phyloP scores from a whole-genome alignment of 805 yeast genomes.

The Cyberlindnera amylophila region DNA sequence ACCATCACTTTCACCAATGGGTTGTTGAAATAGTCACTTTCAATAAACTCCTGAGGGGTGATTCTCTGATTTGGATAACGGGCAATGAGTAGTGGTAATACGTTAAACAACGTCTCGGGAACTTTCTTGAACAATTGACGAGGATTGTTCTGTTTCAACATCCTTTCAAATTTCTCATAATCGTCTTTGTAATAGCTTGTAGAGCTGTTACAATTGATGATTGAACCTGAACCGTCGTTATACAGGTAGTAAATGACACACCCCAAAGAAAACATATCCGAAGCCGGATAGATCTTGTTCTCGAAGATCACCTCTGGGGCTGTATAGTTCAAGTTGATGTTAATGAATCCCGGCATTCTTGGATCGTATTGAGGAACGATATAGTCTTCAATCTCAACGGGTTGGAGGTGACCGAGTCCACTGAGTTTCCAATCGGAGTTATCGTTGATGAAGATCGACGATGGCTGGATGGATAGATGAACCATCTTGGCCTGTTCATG shows the following conservation, averaged over 20 bases:
- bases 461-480: conserved; percentile 77
- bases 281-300: conserved; percentile 54
- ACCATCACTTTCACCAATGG: conserved; percentile 77
- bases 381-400: conserved; percentile 51
- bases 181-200: conserved; percentile 59
- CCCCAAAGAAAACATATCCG: conserved; percentile 85
- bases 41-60: conserved; percentile 63
- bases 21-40: conserved; percentile 74
- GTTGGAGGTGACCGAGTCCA: conserved; percentile 61
- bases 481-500: conserved; percentile 73
- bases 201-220: conserved; percentile 51
- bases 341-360: conserved; percentile 68
- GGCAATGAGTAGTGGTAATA: conserved; percentile 51
- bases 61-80: conserved; percentile 55
- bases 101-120: conserved; percentile 49
- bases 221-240: conserved; percentile 44
- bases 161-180: conserved; percentile 43
- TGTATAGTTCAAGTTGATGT: conserved; percentile 64
- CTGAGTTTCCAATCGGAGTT: conserved; percentile 93
- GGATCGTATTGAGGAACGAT: conserved; percentile 71
- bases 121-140: conserved; percentile 48
- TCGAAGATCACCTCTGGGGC: conserved; percentile 84
- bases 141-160: conserved; percentile 37
- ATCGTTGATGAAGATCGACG: conserved; percentile 69
- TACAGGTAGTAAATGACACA: conserved; percentile 70